Percentiles rank a stretch among this genome's conserved stretches.
Conservation (phyloP, 352 stramenopile species). For the Lagenidium sp. region DNA sequence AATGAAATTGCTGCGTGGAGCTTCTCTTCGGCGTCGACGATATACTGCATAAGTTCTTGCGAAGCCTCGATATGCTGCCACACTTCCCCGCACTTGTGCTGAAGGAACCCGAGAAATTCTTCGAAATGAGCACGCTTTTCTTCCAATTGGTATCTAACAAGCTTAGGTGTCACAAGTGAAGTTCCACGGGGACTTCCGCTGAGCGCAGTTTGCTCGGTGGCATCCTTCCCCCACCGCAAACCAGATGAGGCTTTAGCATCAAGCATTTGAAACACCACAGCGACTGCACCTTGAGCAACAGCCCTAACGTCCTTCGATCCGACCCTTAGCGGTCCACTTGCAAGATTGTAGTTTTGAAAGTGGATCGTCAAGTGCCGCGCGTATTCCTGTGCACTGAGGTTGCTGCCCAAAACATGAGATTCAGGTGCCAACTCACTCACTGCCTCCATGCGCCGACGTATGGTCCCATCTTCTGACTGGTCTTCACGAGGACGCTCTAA, state of each 20-base stretch:
- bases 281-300: constrained; percentile 50
- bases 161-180: constrained; percentile 55
- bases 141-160: constrained; percentile 81
- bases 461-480: too few relatives aligned
- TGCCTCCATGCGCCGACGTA: constrained; percentile 34
- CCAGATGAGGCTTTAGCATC: constrained; percentile 74
- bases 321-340: constrained; percentile 25
- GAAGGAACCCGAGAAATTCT: constrained; percentile 58
- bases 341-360: constrained; percentile 22
- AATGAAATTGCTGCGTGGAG: constrained; percentile 62
- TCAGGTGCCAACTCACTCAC: constrained; percentile 25
- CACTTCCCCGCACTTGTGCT: constrained; percentile 42
- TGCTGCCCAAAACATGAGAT: constrained; percentile 13
- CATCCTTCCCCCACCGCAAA: constrained; percentile 62
- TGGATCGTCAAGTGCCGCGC: constrained; percentile 39
- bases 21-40: constrained; percentile 70
- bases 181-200: background rate
- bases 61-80: constrained; percentile 55
- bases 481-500: too few relatives aligned
- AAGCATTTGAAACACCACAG: constrained; percentile 60
- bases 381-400: constrained; percentile 45
- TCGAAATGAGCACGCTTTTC: constrained; percentile 58
- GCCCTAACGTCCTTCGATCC: constrained; percentile 25
- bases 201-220: constrained; percentile 11
- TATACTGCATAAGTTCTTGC: constrained; percentile 32